phyloP scores from a whole-genome alignment of 1,284 basidiomycete species.

The Ustilago curta region DNA sequence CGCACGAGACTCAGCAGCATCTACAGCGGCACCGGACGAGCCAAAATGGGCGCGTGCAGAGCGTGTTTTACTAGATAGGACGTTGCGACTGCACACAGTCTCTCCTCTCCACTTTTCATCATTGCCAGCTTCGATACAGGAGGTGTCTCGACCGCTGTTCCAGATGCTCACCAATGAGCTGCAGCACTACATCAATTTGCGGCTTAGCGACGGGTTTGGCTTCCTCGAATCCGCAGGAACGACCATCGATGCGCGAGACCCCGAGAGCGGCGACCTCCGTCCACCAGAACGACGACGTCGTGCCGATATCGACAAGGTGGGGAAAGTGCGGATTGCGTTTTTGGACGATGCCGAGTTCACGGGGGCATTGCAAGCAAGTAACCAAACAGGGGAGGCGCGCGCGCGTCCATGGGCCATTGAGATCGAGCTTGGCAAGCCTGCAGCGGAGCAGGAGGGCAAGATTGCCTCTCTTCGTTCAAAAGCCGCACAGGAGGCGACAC shows the following conservation, averaged over 20 bases:
- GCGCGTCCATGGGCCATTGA: slow-evolving; percentile 45
- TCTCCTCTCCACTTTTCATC: slow-evolving; percentile 49
- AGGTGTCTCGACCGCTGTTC: slow-evolving; percentile 38
- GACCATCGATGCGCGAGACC: slow-evolving; percentile 32
- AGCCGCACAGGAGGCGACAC: slow-evolving; percentile 24
- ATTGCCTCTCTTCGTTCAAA: slow-evolving; percentile 15
- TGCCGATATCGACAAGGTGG: slow-evolving; percentile 39
- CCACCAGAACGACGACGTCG: slow-evolving; percentile 41
- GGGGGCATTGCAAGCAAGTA: slow-evolving; percentile 16
- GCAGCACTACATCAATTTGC: slow-evolving; percentile 44
- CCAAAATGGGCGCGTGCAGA: slow-evolving; percentile 26
- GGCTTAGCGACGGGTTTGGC: slow-evolving; percentile 48
- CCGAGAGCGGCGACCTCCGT: slow-evolving; percentile 36
- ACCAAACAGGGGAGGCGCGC: slow-evolving; percentile 18
- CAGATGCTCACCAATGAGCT: slow-evolving; percentile 39
- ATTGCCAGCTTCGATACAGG: slow-evolving; percentile 37
- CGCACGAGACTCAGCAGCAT: slow-evolving; percentile 16
- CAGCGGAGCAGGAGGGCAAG: slow-evolving; percentile 22
- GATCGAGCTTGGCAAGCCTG: slow-evolving; percentile 49
- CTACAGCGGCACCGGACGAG: slow-evolving; percentile 19
- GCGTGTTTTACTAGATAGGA: slow-evolving; percentile 38
- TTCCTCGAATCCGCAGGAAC: slow-evolving; percentile 35
- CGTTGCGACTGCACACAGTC: slow-evolving; percentile 42
- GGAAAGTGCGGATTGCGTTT: slow-evolving; percentile 41
- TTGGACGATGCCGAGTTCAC: slow-evolving; percentile 37